phyloP scores from a whole-genome alignment of 2,329 filamentous ascomycete species.

The Microcyclospora tardicrescens region DNA sequence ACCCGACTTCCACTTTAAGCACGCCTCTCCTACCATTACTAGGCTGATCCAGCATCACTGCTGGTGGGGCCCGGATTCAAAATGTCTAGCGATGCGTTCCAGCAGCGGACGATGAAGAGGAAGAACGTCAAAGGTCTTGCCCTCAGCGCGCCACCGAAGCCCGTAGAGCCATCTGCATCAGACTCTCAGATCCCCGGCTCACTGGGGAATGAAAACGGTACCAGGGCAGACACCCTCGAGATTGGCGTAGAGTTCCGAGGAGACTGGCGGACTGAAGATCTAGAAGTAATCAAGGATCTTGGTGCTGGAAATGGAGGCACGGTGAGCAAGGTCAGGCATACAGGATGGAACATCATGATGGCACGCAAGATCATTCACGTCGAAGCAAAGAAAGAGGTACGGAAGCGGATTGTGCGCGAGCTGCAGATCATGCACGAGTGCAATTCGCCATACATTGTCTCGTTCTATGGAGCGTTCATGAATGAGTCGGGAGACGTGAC shows the following conservation, averaged over 20 bases:
- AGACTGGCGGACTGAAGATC: slow-evolving; percentile 79
- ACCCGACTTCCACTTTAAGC: no score
- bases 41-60: background rate
- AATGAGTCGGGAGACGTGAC: slow-evolving; percentile 96
- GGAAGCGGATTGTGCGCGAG: slow-evolving; percentile 92
- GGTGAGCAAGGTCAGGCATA: slow-evolving; percentile 94
- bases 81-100: slow-evolving; percentile 43
- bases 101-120: slow-evolving; percentile 78
- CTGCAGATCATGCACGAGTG: slow-evolving; percentile 98
- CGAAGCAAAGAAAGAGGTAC: slow-evolving; percentile 92
- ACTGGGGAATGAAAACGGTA: slow-evolving; percentile 42
- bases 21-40: no score
- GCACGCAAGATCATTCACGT: slow-evolving; percentile 98
- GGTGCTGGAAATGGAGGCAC: slow-evolving; percentile 95
- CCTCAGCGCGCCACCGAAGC: slow-evolving; percentile 64
- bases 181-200: slow-evolving; percentile 51
- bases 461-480: slow-evolving; percentile 93
- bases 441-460: slow-evolving; percentile 93
- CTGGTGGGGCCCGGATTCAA: background rate
- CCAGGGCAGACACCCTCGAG: slow-evolving; percentile 62
- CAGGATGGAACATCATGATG: slow-evolving; percentile 91
- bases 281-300: slow-evolving; percentile 86
- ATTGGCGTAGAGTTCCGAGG: slow-evolving; percentile 96
- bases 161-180: slow-evolving; percentile 57
- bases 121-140: slow-evolving; percentile 97